phyloP scores from a whole-genome alignment of 148 eudicot genomes.

The Camellia lanceoleosa region DNA sequence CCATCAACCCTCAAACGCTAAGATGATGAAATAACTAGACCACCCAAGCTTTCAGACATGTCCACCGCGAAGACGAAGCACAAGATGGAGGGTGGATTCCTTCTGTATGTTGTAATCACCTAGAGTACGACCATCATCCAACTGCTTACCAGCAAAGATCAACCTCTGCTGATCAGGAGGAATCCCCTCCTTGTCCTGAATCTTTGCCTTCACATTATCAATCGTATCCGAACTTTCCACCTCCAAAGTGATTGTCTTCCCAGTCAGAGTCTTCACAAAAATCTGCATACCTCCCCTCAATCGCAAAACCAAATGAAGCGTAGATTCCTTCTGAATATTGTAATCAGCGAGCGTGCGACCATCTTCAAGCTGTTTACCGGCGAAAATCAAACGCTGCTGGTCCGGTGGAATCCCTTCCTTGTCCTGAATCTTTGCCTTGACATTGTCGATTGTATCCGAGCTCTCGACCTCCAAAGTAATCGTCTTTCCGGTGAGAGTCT shows the following conservation, averaged over 20 bases:
- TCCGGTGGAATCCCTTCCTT: constrained; percentile 13
- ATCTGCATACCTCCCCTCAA: constrained; percentile 8
- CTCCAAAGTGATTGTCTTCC: constrained; percentile 10
- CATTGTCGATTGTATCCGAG: constrained; percentile 10
- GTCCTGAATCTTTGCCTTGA: constrained; percentile 5
- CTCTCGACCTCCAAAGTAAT: constrained; percentile 5
- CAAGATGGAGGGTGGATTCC: constrained; percentile 9
- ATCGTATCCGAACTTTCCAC: constrained; percentile 8
- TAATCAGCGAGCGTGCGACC: constrained; percentile 1
- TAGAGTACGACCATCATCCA: constrained; percentile 9
- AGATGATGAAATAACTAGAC: too few species aligned
- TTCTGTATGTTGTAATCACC: constrained; percentile 13
- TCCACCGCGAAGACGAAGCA: constrained; percentile 9
- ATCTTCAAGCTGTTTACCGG: constrained; percentile 2
- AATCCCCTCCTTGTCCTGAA: constrained; percentile 15
- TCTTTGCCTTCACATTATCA: constrained; percentile 8
- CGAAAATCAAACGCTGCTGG: constrained; percentile 1
- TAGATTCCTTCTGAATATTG: constrained; percentile 11
- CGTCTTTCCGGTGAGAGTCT: constrained; percentile 11
- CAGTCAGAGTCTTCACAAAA: constrained; percentile 9
- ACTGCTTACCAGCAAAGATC: constrained; percentile 12
- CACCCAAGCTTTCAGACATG: background rate
- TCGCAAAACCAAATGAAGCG: background rate
- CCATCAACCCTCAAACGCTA: too few species aligned
- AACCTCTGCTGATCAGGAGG: constrained; percentile 12